phyloP scores from a whole-genome alignment of 78 protist species.

The Dictyostelium brefeldianum region DNA sequence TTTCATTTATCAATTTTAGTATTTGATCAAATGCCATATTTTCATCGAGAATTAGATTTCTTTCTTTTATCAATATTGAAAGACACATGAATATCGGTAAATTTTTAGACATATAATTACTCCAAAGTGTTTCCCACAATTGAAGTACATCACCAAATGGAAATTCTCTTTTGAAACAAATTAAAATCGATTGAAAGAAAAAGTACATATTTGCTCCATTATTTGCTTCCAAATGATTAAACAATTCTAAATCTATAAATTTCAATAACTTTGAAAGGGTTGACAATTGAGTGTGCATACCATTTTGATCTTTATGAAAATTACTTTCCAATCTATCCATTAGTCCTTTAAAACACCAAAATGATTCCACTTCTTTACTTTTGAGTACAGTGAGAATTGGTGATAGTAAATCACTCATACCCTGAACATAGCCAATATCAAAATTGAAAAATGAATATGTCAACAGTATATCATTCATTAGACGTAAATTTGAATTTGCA shows the following conservation, averaged over 20 bases:
- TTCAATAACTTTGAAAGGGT: conserved; percentile 70
- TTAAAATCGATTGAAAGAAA: conserved; percentile 79
- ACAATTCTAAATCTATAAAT: conserved; percentile 70
- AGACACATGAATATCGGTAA: conserved; percentile 76
- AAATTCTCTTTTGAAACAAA: conserved; percentile 84
- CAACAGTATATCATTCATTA: conserved; percentile 59
- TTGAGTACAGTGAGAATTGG: conserved; percentile 64
- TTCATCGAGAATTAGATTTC: conserved; percentile 38
- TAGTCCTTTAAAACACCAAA: conserved; percentile 84
- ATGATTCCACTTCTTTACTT: conserved; percentile 52
- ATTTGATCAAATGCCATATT: conserved; percentile 61
- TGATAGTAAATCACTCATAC: conserved; percentile 85
- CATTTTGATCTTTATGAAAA: conserved; percentile 84
- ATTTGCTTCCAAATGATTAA: conserved; percentile 42
- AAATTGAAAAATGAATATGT: conserved; percentile 84
- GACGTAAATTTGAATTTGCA: conserved; percentile 16
- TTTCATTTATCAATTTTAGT: conserved; percentile 38
- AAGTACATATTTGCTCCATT: conserved; percentile 83
- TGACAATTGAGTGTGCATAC: conserved; percentile 79
- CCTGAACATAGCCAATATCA: conserved; percentile 87
- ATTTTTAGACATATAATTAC: conserved; percentile 57
- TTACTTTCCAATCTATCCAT: conserved; percentile 77
- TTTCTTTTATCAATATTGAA: conserved; percentile 40
- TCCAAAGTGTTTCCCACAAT: conserved; percentile 82
- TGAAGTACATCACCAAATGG: conserved; percentile 44